These are phyloP conservation scores for Cyamopsis tetragonoloba DNA, from an alignment of 306 rosid genomes.

Conservation along the genomic window DNA sequence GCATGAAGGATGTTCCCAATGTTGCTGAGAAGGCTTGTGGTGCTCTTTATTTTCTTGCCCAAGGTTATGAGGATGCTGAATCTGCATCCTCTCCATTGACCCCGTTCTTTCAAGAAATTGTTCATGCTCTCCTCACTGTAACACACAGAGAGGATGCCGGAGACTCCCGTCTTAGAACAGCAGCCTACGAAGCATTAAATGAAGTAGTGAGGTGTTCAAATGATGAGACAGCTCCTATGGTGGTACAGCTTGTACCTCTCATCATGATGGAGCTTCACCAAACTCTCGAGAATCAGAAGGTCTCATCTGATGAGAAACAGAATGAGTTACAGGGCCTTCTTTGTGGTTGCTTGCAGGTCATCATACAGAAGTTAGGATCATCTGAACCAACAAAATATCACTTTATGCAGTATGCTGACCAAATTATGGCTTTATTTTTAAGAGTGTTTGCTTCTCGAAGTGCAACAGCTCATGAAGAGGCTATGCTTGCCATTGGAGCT, in stretches of 20 bases:
- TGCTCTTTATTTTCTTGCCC: constrained; percentile 90
- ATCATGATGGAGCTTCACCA: constrained; percentile 81
- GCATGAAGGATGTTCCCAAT: constrained; percentile 92
- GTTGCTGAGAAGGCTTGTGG: constrained; percentile 99
- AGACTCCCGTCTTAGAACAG: constrained; percentile 89
- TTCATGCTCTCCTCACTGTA: constrained; percentile 67
- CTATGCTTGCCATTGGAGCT: constrained; percentile 98
- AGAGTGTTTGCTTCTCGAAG: constrained; percentile 87
- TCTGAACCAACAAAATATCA: constrained; percentile 65
- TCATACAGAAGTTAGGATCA: constrained; percentile 86
- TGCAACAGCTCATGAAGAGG: constrained; percentile 98
- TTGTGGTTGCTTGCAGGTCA: constrained; percentile 97
- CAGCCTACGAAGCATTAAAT: constrained; percentile 89
- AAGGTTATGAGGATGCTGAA: constrained; percentile 84
- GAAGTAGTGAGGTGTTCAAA: constrained; percentile 95
- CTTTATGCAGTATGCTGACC: constrained; percentile 79
- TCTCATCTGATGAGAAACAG: constrained; percentile 73
- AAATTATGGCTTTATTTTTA: constrained; percentile 78
- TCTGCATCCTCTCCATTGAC: constrained; percentile 63
- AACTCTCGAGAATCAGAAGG: constrained; percentile 70
- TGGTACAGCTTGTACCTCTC: constrained; percentile 66
- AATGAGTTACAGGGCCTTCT: constrained; percentile 93
- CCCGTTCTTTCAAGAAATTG: constrained; percentile 75
- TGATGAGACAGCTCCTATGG: constrained; percentile 82
- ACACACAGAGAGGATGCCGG: constrained; percentile 89